Evolutionary conservation across 2,329 filamentous ascomycete species (phyloP).

Genomic region (Sclerotinia spermophila): DNA sequence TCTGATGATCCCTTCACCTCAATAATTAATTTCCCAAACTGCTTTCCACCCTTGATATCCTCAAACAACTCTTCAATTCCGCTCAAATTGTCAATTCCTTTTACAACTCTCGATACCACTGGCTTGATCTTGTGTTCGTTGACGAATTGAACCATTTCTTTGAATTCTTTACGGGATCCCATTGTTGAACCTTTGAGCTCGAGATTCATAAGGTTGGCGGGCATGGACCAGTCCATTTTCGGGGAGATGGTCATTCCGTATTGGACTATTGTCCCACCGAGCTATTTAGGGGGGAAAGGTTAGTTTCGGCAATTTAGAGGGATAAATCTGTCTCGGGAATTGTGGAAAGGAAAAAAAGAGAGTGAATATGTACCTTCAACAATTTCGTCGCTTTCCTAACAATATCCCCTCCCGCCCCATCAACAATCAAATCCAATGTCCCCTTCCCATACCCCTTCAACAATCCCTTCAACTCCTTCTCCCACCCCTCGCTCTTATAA

Average conservation of each 20-base stretch:
- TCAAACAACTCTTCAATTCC: constrained; percentile 80
- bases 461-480: constrained; percentile 63
- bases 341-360: neutral
- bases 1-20: constrained; percentile 48
- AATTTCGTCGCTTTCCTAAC: constrained; percentile 64
- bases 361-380: constrained; percentile 69
- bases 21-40: constrained; percentile 92
- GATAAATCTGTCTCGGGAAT: no score
- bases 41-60: constrained; percentile 78
- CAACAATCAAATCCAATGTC: constrained; percentile 78
- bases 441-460: constrained; percentile 60
- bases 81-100: constrained; percentile 70
- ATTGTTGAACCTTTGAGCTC: constrained; percentile 85
- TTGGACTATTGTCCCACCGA: constrained; percentile 75
- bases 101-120: constrained; percentile 69
- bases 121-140: constrained; percentile 68
- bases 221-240: constrained; percentile 83
- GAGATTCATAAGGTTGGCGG: constrained; percentile 79
- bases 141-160: constrained; percentile 86
- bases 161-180: constrained; percentile 85
- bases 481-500: constrained; percentile 79
- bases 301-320: neutral
- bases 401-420: constrained; percentile 85
- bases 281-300: constrained; percentile 37
- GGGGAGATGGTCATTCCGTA: constrained; percentile 91